Conservation (phyloP, 1,139 yeast genomes). For the Pneumocystis jirovecii region DNA sequence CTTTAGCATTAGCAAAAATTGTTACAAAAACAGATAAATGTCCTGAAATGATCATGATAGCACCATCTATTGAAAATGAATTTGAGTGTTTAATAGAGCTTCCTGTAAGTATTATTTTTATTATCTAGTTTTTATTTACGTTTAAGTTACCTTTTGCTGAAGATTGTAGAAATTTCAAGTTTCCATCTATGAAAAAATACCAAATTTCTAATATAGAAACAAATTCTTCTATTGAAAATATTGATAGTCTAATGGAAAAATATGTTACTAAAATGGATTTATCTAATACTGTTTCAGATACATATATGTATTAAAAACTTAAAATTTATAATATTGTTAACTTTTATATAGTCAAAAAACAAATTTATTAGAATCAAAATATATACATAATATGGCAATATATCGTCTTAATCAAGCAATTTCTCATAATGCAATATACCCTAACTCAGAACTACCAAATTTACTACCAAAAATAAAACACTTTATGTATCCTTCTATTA, state of each 20-base stretch:
- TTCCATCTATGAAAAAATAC: slow-evolving; percentile 36
- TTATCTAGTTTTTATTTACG: background rate
- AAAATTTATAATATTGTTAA: background rate
- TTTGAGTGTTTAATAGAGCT: slow-evolving; percentile 24
- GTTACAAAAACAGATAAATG: slow-evolving; percentile 37
- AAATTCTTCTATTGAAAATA: slow-evolving; percentile 25
- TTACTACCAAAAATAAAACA: background rate
- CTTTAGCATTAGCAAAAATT: slow-evolving; percentile 47
- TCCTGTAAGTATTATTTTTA: background rate
- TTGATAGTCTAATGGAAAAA: slow-evolving; percentile 28
- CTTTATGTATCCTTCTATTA: background rate
- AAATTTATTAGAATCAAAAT: slow-evolving; percentile 16
- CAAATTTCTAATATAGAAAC: slow-evolving; percentile 24
- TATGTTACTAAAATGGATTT: slow-evolving; percentile 30
- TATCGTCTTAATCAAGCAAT: slow-evolving; percentile 22
- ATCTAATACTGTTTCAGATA: slow-evolving; percentile 14
- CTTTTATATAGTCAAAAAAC: background rate
- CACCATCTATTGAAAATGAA: slow-evolving; percentile 33
- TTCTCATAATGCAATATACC: slow-evolving; percentile 21
- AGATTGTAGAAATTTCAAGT: slow-evolving; percentile 52
- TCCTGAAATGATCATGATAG: slow-evolving; percentile 42
- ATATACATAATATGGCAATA: slow-evolving; percentile 21
- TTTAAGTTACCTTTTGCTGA: slow-evolving; percentile 52
- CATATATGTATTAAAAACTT: background rate
- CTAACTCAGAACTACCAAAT: slow-evolving; percentile 13